These are phyloP conservation scores for Phanerochaete carnosa DNA, from an alignment of 768 basidiomycete genomes.

Conservation along the genomic window DNA sequence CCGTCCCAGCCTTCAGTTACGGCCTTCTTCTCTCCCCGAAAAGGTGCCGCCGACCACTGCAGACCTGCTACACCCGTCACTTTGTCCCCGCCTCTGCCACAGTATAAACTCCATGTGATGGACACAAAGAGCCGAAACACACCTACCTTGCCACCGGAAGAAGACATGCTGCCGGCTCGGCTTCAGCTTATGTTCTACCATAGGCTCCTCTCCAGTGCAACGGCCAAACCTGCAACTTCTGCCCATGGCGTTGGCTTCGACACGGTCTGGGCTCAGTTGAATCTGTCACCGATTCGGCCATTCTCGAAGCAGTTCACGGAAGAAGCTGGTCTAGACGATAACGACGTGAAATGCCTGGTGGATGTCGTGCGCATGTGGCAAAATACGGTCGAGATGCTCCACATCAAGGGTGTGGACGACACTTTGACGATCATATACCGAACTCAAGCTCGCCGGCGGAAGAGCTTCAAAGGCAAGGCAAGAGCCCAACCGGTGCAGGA, in stretches of 20 bases:
- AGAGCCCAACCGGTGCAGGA: background rate
- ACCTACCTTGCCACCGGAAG: conserved; percentile 48
- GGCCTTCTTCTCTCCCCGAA: conserved; percentile 16
- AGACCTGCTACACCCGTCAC: background rate
- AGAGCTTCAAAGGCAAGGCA: background rate
- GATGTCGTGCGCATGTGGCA: conserved; percentile 32
- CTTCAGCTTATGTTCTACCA: conserved; percentile 80
- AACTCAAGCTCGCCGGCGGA: conserved; percentile 10
- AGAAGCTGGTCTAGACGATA: conserved; percentile 19
- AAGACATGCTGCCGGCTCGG: conserved; percentile 55
- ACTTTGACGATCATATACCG: conserved; percentile 53
- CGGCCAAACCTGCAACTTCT: conserved; percentile 34
- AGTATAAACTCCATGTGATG: conserved; percentile 40
- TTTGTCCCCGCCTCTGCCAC: background rate
- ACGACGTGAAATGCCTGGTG: conserved; percentile 22
- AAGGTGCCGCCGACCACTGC: background rate
- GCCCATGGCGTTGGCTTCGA: conserved; percentile 43
- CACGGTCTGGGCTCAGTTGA: conserved; percentile 46
- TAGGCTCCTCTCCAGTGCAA: conserved; percentile 54
- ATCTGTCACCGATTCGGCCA: conserved; percentile 36
- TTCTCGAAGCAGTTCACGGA: conserved; percentile 54
- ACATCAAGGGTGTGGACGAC: conserved; percentile 33
- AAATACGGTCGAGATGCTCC: conserved; percentile 18
- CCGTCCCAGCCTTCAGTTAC: conserved; percentile 19
- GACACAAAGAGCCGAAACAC: conserved; percentile 71